Evolutionary conservation across 441 rosid species (phyloP).

Genomic region (Pelargonium fulgidum): DNA sequence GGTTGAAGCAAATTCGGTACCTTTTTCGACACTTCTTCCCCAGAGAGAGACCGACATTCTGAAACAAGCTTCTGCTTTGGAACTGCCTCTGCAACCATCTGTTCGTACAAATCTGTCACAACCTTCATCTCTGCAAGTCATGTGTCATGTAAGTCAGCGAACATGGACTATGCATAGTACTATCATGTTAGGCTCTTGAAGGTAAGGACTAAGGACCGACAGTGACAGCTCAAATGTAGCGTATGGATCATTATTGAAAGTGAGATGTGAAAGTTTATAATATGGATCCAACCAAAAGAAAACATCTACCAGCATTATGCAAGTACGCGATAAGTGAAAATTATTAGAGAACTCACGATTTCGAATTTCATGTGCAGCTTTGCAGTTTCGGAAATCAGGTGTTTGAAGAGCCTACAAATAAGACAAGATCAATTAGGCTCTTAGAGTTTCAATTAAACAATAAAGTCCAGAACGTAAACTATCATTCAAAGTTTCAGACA

Average conservation of each 20-base stretch:
- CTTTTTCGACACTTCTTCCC: conserved; percentile 23
- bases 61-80: conserved; percentile 13
- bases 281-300: neutral
- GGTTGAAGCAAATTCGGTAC: neutral
- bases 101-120: conserved; percentile 47
- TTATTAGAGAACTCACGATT: conserved; percentile 45
- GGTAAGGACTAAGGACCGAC: neutral
- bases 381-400: conserved; percentile 55
- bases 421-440: conserved; percentile 11
- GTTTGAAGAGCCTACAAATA: conserved; percentile 48
- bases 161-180: neutral
- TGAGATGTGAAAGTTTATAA: neutral
- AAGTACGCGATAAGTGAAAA: neutral
- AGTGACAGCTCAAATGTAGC: neutral
- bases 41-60: conserved; percentile 24
- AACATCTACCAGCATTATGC: neutral
- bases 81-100: conserved; percentile 38
- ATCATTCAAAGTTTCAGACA: too few relatives aligned
- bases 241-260: neutral
- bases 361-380: conserved; percentile 56
- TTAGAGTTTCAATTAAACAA: neutral
- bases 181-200: neutral
- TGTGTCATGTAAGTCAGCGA: neutral
- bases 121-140: conserved; percentile 54
- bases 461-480: neutral